A percentile compares a stretch with the other conserved stretches of the same genome.
Conservation (phyloP, 2,329 filamentous ascomycete genomes). For the Talaromyces funiculosus region DNA sequence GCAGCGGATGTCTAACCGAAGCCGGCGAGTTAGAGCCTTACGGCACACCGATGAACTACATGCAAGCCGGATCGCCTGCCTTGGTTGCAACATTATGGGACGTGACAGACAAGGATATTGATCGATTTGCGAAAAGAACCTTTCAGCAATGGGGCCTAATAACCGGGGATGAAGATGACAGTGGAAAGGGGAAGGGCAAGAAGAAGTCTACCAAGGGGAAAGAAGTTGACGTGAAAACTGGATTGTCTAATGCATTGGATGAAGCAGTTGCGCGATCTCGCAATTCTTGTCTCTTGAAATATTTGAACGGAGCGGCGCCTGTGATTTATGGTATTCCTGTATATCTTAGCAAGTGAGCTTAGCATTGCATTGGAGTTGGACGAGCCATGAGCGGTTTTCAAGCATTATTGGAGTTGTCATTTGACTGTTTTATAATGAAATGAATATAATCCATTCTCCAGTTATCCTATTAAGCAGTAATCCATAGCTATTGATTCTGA, state of each 20-base stretch:
- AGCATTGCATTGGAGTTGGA: background rate
- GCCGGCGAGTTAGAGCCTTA: slow-evolving; percentile 85
- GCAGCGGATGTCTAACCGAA: slow-evolving; percentile 72
- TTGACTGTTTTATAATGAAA: background rate
- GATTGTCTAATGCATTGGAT: slow-evolving; percentile 55
- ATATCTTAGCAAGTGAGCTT: slow-evolving; percentile 52
- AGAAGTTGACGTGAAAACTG: slow-evolving; percentile 20
- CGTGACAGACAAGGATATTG: slow-evolving; percentile 95
- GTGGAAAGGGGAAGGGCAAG: slow-evolving; percentile 19
- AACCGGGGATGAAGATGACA: slow-evolving; percentile 30
- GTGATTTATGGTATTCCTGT: slow-evolving; percentile 94
- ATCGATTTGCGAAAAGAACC: slow-evolving; percentile 73
- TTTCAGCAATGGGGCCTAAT: slow-evolving; percentile 85
- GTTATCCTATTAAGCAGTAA: no score
- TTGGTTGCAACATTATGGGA: slow-evolving; percentile 95
- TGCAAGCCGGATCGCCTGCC: slow-evolving; percentile 79
- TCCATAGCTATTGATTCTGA: no score
- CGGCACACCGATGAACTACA: slow-evolving; percentile 85
- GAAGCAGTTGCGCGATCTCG: slow-evolving; percentile 73
- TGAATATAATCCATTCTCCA: no score
- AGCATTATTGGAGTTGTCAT: background rate
- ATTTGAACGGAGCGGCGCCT: slow-evolving; percentile 88
- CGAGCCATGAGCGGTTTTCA: background rate
- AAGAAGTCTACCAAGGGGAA: background rate
- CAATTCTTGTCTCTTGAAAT: slow-evolving; percentile 76